phyloP scores from a whole-genome alignment of 495 filamentous ascomycete species.

The Penicillium paradoxum region DNA sequence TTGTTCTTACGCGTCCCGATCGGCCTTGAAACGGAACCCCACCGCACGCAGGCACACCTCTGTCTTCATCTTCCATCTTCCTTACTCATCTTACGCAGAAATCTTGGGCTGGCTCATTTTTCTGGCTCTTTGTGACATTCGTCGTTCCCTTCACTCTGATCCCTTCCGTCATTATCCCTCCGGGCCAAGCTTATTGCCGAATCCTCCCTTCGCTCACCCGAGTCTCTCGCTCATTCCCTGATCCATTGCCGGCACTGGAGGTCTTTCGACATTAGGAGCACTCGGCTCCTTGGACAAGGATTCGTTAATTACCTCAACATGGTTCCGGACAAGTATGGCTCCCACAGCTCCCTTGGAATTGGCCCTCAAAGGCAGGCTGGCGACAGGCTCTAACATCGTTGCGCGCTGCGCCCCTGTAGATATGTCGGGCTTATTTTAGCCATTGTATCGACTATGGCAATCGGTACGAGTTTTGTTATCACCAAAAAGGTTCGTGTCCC shows the following conservation, averaged over 20 bases:
- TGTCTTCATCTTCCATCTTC: slow-evolving; percentile 8
- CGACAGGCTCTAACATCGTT: slow-evolving; percentile 30
- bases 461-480: slow-evolving; percentile 93
- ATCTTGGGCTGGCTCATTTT: slow-evolving; percentile 27
- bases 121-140: slow-evolving; percentile 7
- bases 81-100: slow-evolving; percentile 19
- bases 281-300: slow-evolving; percentile 35
- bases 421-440: slow-evolving; percentile 87
- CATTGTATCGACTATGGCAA: slow-evolving; percentile 87
- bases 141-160: slow-evolving; percentile 5
- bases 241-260: slow-evolving; percentile 36
- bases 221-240: slow-evolving; percentile 18
- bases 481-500: slow-evolving; percentile 72
- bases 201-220: slow-evolving; percentile 13
- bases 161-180: background rate
- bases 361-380: slow-evolving; percentile 8
- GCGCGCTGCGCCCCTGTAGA: slow-evolving; percentile 44
- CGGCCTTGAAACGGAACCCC: slow-evolving; percentile 32
- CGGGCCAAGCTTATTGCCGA: background rate
- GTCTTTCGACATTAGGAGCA: slow-evolving; percentile 36
- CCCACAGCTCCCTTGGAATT: background rate
- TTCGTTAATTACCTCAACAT: slow-evolving; percentile 42
- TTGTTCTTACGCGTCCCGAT: slow-evolving; percentile 28
- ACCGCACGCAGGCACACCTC: slow-evolving; percentile 29
- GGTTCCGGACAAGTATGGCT: slow-evolving; percentile 80